phyloP scores from a whole-genome alignment of 306 rosid genomes.

The Arachis stenosperma region DNA sequence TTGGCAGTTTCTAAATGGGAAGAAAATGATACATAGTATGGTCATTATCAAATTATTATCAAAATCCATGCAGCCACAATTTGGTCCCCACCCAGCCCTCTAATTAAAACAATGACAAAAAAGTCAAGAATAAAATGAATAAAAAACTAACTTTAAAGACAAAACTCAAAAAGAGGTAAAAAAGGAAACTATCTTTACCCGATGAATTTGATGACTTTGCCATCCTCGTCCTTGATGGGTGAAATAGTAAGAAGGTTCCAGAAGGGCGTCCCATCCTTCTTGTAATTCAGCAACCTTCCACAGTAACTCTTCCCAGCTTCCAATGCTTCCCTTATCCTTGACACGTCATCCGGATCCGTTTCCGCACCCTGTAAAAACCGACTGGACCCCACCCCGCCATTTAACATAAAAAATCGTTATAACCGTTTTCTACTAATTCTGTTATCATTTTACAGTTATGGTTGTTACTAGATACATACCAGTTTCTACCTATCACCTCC shows the following conservation, averaged over 20 bases:
- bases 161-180: not conserved
- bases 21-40: constrained; percentile 33
- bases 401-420: constrained; percentile 1
- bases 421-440: constrained; percentile 7
- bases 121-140: not conserved
- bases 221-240: constrained; percentile 83
- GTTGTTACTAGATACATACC: constrained; percentile 47
- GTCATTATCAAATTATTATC: constrained; percentile 43
- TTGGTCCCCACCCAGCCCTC: constrained; percentile 42
- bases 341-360: constrained; percentile 78
- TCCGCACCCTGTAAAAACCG: constrained; percentile 94
- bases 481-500: constrained; percentile 85
- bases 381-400: constrained; percentile 47
- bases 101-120: not conserved
- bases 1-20: constrained; percentile 20
- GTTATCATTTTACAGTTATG: constrained; percentile 30
- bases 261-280: constrained; percentile 91
- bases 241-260: constrained; percentile 95
- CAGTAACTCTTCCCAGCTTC: constrained; percentile 65
- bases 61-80: constrained; percentile 17
- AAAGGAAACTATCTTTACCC: constrained; percentile 55
- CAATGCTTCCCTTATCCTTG: constrained; percentile 74
- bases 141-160: not conserved
- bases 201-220: constrained; percentile 79
- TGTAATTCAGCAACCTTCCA: constrained; percentile 88